Percentiles rank a stretch among this genome's conserved stretches.
phyloP scores from a whole-genome alignment of 2,329 filamentous ascomycete species.

The Aciculosporium take region DNA sequence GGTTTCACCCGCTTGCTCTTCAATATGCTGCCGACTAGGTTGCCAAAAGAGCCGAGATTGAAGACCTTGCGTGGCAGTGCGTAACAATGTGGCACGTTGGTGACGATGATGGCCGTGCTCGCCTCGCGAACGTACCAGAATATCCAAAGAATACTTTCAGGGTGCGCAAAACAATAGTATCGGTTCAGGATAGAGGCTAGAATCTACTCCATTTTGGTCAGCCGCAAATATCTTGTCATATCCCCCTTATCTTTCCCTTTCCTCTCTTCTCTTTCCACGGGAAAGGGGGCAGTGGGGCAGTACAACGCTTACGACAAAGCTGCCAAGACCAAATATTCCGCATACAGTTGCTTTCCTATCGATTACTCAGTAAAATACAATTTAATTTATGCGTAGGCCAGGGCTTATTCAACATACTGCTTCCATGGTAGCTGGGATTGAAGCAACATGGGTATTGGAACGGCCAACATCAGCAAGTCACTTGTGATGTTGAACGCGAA shows the following conservation, averaged over 20 bases:
- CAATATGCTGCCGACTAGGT: not conserved
- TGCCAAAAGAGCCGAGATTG: slow-evolving; percentile 2
- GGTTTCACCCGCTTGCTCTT: not conserved
- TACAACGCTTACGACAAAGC: slow-evolving; percentile 22
- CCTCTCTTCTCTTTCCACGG: not conserved
- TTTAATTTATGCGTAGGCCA: too few relatives aligned
- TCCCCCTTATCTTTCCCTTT: not conserved
- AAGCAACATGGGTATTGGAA: slow-evolving; percentile 3
- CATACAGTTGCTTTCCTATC: slow-evolving; percentile 7
- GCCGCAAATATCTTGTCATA: too few relatives aligned
- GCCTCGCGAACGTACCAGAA: slow-evolving; percentile 41
- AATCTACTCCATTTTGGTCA: slow-evolving; percentile 12
- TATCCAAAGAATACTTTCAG: slow-evolving; percentile 21
- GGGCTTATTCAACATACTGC: slow-evolving; percentile 4
- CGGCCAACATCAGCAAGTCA: slow-evolving; percentile 2
- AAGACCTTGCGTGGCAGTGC: slow-evolving; percentile 4
- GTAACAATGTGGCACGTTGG: slow-evolving; percentile 31
- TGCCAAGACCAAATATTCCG: slow-evolving; percentile 33
- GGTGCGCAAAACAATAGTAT: slow-evolving; percentile 25
- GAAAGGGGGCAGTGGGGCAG: not conserved
- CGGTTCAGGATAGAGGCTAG: slow-evolving; percentile 28
- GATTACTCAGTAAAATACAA: not conserved
- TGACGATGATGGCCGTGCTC: slow-evolving; percentile 35
- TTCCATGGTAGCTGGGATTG: slow-evolving; percentile 3
- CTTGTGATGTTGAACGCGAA: slow-evolving; percentile 3